Base-by-base conservation (phyloP, 2,329 filamentous ascomycete genomes). In the Fusarium concolor region DNA sequence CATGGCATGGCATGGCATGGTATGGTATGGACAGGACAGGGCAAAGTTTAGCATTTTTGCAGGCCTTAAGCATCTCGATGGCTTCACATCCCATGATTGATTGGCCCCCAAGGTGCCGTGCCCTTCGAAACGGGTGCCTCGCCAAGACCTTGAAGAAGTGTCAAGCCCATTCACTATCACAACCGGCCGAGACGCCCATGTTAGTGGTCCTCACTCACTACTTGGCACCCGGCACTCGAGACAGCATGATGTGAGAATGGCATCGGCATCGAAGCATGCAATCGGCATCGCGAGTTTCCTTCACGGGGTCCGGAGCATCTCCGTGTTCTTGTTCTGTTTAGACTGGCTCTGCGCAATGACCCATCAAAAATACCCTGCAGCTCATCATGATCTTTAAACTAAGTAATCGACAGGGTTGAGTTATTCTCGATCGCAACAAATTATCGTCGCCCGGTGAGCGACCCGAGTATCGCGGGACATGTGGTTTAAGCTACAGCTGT, bases 41-140 rank as follows among this genome's bases (percentile, higher is more conserved):
- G 41, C 26, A 68, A 43, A 43, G 29, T 53, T 42, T 33, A 43
- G 38, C 17, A 49, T 58, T 43, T 51, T 35, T 53, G 35, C 37
- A 53, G 44, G 14, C 17, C 20, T 20, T 50, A 33, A n/a, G n/a
- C 45, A 66, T 70, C 66, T 70, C 66, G 62, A 69, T 64, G 59
- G 46, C 20, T 29, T 70, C 42, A 41, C 45, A 49, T 29, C 38
- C 42, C 41, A 46, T 54, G 39, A 62, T 54, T 39, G 61, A 39
- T 61, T 62, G 39, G 47, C 15, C 15, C 28, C 15, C 42, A 33
- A 35, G 33, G 33, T 35, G 15, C 15, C 15, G 17, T 35, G 15
- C 15, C 15, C 17, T 11, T 24, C 17, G 33, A 28, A 41, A 55
- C 44, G 45, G 44, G 18, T 47, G 45, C 18, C 10, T 18, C 50